Conservation (phyloP, 306 rosid genomes). For the Rubus parviflorus region DNA sequence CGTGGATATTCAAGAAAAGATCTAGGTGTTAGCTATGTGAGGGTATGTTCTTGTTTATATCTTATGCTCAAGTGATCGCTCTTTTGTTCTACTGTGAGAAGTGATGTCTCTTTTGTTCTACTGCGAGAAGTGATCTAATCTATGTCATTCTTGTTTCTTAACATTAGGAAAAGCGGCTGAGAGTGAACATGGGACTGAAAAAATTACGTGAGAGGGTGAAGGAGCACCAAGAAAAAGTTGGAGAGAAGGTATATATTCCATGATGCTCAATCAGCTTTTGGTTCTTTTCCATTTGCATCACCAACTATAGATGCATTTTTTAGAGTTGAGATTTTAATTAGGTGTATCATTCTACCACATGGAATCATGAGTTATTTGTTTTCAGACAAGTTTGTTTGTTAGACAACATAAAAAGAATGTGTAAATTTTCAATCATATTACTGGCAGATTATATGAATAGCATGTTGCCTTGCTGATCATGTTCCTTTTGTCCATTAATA, state of each 20-base stretch:
- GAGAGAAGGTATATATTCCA: conserved; percentile 61
- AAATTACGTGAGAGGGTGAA: conserved; percentile 92
- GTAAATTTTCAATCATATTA: neutral
- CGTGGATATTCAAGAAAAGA: conserved; percentile 96
- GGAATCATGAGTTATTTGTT: neutral
- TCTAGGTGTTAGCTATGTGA: conserved; percentile 95
- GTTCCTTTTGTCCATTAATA: neutral
- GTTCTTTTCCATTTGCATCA: neutral
- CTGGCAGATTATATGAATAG: neutral
- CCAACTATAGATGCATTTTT: neutral
- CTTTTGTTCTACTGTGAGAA: neutral
- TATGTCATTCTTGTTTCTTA: neutral
- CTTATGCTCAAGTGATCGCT: conserved; percentile 5
- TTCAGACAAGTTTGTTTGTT: neutral
- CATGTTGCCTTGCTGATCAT: neutral
- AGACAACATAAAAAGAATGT: neutral
- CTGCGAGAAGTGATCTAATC: neutral
- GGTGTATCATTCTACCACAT: neutral
- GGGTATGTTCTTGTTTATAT: conserved; percentile 51
- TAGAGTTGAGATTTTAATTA: neutral
- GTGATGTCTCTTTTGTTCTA: neutral
- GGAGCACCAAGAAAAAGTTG: conserved; percentile 93
- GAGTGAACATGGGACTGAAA: conserved; percentile 91
- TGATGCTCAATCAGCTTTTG: neutral
- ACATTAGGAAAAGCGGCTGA: conserved; percentile 77